Evolutionary conservation across 345 rosid species (phyloP).

Genomic region (Euphorbia tirucalli): DNA sequence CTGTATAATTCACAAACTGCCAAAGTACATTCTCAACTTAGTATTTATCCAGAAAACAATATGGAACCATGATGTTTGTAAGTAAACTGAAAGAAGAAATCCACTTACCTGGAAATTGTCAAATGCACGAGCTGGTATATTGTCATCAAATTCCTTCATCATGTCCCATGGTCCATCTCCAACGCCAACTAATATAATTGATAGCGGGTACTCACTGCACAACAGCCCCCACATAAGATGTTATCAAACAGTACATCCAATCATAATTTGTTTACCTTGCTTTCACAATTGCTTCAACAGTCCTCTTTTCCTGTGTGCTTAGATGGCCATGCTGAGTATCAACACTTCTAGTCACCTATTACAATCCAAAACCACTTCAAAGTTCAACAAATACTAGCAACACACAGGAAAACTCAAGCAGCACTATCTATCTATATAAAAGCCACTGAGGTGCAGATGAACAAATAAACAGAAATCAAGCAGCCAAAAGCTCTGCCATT

Average conservation of each 20-base stretch:
- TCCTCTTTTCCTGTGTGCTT: conserved; percentile 91
- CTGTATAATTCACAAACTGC: conserved; percentile 91
- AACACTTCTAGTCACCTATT: conserved; percentile 90
- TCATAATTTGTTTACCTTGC: conserved; percentile 56
- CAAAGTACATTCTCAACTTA: conserved; percentile 7
- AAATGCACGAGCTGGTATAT: conserved; percentile 86
- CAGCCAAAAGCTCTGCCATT: neutral
- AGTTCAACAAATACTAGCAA: no score
- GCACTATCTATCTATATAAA: no score
- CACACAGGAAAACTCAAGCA: no score
- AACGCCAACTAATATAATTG: conserved; percentile 86
- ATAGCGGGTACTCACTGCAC: conserved; percentile 78
- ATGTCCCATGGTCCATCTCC: conserved; percentile 99
- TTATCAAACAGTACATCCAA: neutral
- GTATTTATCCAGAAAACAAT: neutral
- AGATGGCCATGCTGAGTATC: conserved; percentile 70
- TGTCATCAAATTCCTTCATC: conserved; percentile 95
- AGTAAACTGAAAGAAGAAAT: neutral
- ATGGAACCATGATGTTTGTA: neutral
- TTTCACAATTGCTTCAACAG: conserved; percentile 85
- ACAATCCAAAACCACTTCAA: conserved; percentile 6
- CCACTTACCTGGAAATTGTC: conserved; percentile 87
- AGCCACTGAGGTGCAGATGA: neutral
- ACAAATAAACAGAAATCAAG: conserved; percentile 3
- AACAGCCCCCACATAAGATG: neutral